phyloP scores from a whole-genome alignment of 805 yeast species.

The Candida qinlingensis region DNA sequence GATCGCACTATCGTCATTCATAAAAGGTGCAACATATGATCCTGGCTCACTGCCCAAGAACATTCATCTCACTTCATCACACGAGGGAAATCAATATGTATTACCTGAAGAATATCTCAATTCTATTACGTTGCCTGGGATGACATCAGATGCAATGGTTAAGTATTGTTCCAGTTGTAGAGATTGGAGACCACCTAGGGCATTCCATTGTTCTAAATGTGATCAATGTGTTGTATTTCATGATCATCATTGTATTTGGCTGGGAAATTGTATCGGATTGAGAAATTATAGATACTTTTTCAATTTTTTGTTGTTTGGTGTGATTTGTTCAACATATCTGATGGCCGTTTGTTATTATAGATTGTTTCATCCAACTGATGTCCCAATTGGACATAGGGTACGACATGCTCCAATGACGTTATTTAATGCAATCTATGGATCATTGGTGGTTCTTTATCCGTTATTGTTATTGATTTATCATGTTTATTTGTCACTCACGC shows the following conservation, averaged over 20 bases:
- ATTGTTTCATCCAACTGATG: conserved; percentile 18
- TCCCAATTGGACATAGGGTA: conserved; percentile 21
- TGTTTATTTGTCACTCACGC: conserved; percentile 45
- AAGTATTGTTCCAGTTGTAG: conserved; percentile 62
- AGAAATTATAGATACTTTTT: conserved; percentile 63
- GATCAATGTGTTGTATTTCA: conserved; percentile 46
- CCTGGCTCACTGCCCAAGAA: conserved; percentile 68
- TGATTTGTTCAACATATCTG: conserved; percentile 27
- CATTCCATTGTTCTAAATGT: conserved; percentile 72
- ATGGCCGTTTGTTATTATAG: conserved; percentile 30
- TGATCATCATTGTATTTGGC: conserved; percentile 44
- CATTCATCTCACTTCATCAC: conserved; percentile 35
- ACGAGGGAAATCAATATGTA: conserved; percentile 26
- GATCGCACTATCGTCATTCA: conserved; percentile 40
- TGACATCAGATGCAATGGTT: conserved; percentile 30
- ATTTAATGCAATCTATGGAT: conserved; percentile 46
- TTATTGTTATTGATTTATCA: conserved; percentile 48
- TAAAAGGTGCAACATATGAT: conserved; percentile 54
- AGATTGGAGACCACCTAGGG: conserved; percentile 72
- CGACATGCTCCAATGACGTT: conserved; percentile 36
- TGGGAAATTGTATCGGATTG: conserved; percentile 74
- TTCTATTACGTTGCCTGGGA: conserved; percentile 40
- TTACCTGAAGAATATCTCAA: conserved; percentile 57
- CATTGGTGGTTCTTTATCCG: conserved; percentile 50
- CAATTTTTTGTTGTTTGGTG: conserved; percentile 38